A percentile compares a stretch with the other conserved stretches of the same genome.
Conservation (phyloP, 1,284 basidiomycete species). For the Cryptococcus neoformans region DNA sequence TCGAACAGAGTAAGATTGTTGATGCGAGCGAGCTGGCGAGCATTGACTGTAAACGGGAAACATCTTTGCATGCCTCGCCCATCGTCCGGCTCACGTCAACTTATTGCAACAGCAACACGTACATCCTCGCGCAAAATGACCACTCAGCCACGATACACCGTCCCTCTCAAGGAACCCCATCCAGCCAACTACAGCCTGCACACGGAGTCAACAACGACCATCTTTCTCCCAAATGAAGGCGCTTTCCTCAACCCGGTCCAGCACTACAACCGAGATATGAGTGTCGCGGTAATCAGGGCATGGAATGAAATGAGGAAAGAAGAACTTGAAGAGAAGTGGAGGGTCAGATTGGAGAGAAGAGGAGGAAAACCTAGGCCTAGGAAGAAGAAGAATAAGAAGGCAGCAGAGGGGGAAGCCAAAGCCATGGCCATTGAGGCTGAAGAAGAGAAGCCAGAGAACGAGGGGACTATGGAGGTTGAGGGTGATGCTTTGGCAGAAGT, state of each 20-base stretch:
- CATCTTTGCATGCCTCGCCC: background rate
- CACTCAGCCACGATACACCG: slow-evolving; percentile 23
- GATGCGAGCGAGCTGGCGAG: too few species aligned
- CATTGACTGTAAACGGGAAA: background rate
- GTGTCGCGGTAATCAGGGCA: slow-evolving; percentile 82
- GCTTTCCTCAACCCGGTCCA: slow-evolving; percentile 98
- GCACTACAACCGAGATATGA: slow-evolving; percentile 96
- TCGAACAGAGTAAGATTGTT: background rate
- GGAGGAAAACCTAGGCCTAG: slow-evolving; percentile 19
- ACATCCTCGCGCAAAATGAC: slow-evolving; percentile 1
- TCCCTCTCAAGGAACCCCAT: slow-evolving; percentile 47
- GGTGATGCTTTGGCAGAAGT: background rate
- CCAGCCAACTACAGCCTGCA: slow-evolving; percentile 76
- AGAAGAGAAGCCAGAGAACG: slow-evolving; percentile 10
- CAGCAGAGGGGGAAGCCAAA: background rate
- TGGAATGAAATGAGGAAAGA: slow-evolving; percentile 64
- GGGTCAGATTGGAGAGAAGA: slow-evolving; percentile 46
- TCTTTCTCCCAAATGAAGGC: slow-evolving; percentile 69
- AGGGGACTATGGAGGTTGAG: slow-evolving; percentile 16
- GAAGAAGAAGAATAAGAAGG: slow-evolving; percentile 17
- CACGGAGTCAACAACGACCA: slow-evolving; percentile 78
- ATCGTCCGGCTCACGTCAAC: background rate
- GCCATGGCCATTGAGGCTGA: slow-evolving; percentile 1
- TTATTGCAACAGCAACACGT: background rate
- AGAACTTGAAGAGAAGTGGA: slow-evolving; percentile 57